phyloP scores from a whole-genome alignment of 1,284 basidiomycete species.

The Quambalaria eucalypti region DNA sequence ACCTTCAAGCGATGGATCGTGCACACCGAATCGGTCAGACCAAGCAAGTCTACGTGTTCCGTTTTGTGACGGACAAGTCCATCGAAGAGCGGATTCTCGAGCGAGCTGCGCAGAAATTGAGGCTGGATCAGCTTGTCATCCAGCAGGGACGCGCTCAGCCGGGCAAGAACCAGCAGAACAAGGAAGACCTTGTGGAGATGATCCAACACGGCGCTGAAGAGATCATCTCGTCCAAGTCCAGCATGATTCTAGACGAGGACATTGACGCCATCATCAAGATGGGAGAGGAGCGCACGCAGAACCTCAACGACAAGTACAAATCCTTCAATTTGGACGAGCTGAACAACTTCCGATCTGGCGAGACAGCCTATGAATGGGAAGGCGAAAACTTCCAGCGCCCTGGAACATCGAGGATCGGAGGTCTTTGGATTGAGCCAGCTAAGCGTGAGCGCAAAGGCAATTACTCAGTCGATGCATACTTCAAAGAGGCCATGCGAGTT shows the following conservation, averaged over 20 bases:
- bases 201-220: constrained; percentile 95
- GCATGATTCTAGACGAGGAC: constrained; percentile 72
- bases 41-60: constrained; percentile 96
- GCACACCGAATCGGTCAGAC: constrained; percentile 97
- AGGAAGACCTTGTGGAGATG: constrained; percentile 96
- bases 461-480: constrained; percentile 69
- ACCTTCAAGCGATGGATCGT: constrained; percentile 97
- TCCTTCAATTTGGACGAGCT: constrained; percentile 86
- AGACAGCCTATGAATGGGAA: constrained; percentile 75
- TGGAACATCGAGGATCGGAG: constrained; percentile 51
- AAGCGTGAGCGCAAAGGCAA: constrained; percentile 94
- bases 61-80: constrained; percentile 90
- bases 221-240: constrained; percentile 67
- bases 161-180: constrained; percentile 68
- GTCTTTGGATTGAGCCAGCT: constrained; percentile 69
- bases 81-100: constrained; percentile 97
- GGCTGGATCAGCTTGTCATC: constrained; percentile 92
- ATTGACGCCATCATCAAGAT: constrained; percentile 78
- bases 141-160: constrained; percentile 75
- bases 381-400: constrained; percentile 71
- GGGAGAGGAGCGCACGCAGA: constrained; percentile 76
- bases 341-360: constrained; percentile 83
- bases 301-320: constrained; percentile 86
- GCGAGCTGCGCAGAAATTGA: constrained; percentile 87
- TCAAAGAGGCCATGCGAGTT: constrained; percentile 76